Conservation (phyloP, 768 basidiomycete species). For the Paxillus involutus region DNA sequence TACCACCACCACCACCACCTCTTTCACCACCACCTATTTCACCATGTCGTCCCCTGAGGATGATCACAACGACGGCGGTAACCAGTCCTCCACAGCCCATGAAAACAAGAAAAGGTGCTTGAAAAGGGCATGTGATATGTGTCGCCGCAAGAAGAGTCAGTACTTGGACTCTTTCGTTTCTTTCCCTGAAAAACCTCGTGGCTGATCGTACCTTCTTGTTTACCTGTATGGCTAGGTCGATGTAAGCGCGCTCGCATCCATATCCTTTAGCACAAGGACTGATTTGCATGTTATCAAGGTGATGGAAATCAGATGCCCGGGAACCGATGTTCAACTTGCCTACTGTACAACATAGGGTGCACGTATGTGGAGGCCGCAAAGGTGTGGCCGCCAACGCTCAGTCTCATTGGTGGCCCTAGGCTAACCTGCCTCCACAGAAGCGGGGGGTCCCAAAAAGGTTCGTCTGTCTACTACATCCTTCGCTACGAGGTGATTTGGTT, state of each 20-base stretch:
- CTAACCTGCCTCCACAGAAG: conserved; percentile 29
- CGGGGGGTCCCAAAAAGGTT: conserved; percentile 39
- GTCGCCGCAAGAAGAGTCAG: conserved; percentile 81
- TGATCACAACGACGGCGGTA: conserved; percentile 51
- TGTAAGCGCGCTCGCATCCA: conserved; percentile 16
- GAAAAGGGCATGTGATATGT: conserved; percentile 80
- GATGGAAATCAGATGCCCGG: conserved; percentile 61
- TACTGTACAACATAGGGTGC: conserved; percentile 46
- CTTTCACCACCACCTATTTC: too few species aligned
- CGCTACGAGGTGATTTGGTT: neutral
- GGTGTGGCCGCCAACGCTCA: conserved; percentile 29
- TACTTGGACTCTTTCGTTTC: neutral
- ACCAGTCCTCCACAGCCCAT: conserved; percentile 23
- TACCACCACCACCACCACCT: too few species aligned
- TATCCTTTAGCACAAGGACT: neutral
- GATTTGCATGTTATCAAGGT: conserved; percentile 32
- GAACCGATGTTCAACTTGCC: conserved; percentile 58
- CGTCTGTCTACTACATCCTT: conserved; percentile 1
- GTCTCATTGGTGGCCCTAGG: neutral
- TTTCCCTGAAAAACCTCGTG: too few species aligned
- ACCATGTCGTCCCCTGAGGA: conserved; percentile 59
- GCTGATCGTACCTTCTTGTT: neutral
- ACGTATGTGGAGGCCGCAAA: conserved; percentile 57
- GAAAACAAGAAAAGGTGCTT: conserved; percentile 67
- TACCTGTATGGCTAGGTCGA: conserved; percentile 9